Percentiles rank a stretch among this genome's conserved stretches.
These are phyloP conservation scores for Schizonepeta tenuifolia DNA, from an alignment of 257 asterid genomes.

Conservation along the genomic window DNA sequence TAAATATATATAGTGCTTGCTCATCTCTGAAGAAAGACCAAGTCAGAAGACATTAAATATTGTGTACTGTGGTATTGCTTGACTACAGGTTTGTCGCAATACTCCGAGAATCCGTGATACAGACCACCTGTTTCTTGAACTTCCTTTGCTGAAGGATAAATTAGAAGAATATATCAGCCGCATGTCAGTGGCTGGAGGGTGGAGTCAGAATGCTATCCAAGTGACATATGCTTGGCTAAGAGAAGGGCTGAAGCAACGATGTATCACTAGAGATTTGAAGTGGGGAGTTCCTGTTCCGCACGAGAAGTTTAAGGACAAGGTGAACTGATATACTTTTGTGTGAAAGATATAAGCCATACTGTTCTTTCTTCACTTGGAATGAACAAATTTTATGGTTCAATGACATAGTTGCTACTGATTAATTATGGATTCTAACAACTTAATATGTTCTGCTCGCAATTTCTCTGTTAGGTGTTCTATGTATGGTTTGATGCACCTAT, in stretches of 20 bases:
- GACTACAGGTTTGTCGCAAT: slow-evolving; percentile 65
- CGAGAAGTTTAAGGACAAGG: slow-evolving; percentile 86
- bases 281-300: slow-evolving; percentile 99
- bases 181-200: slow-evolving; percentile 82
- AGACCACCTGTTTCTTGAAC: slow-evolving; percentile 87
- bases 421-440: not conserved
- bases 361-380: slow-evolving; percentile 1
- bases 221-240: slow-evolving; percentile 82
- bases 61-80: slow-evolving; percentile 26
- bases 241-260: slow-evolving; percentile 81
- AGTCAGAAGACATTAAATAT: not conserved
- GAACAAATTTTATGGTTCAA: slow-evolving; percentile 12
- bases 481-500: slow-evolving; percentile 99
- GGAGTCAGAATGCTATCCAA: slow-evolving; percentile 97
- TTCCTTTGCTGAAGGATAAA: slow-evolving; percentile 78
- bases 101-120: slow-evolving; percentile 76
- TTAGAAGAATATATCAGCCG: slow-evolving; percentile 63
- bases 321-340: slow-evolving; percentile 31
- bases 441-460: slow-evolving; percentile 25
- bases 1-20: not conserved
- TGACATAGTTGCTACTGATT: not conserved
- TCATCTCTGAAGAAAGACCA: slow-evolving; percentile 14
- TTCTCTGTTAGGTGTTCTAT: slow-evolving; percentile 78
- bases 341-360: slow-evolving; percentile 8
- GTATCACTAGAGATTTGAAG: slow-evolving; percentile 93